These are phyloP conservation scores for Telopea speciosissima DNA, from an alignment of 177 flowering plant species.

Conservation along the genomic window DNA sequence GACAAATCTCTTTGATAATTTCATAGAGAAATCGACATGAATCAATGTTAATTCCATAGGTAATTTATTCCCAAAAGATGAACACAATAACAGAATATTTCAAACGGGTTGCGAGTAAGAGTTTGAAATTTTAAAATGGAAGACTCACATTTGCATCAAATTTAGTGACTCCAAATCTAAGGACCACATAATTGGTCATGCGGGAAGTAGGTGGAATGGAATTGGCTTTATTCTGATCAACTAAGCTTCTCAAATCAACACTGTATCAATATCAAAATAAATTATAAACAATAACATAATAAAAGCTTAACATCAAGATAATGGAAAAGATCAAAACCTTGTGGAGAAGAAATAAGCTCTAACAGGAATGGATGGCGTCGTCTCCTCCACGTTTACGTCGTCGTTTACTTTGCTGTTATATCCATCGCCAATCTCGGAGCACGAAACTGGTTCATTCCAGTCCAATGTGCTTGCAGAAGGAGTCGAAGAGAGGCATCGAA, in stretches of 20 bases:
- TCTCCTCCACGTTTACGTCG: constrained; percentile 28
- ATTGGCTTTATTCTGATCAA: constrained; percentile 62
- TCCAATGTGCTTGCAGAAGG: constrained; percentile 25
- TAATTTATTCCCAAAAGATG: too few relatives aligned
- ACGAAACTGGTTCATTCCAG: constrained; percentile 39
- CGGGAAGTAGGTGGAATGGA: constrained; percentile 77
- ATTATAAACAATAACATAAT: not conserved
- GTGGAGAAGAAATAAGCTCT: constrained; percentile 83
- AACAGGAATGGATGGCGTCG: constrained; percentile 52
- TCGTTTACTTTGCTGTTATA: constrained; percentile 11
- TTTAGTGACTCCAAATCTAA: constrained; percentile 47
- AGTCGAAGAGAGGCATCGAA: constrained; percentile 27
- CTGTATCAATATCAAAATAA: not conserved
- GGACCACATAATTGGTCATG: constrained; percentile 78
- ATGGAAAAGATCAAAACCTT: constrained; percentile 38
- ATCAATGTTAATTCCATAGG: too few relatives aligned
- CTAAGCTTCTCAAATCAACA: constrained; percentile 63
- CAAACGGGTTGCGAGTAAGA: too few relatives aligned
- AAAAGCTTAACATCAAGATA: not conserved
- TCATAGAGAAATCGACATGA: too few relatives aligned
- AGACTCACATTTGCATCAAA: constrained; percentile 44
- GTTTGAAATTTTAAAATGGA: not conserved
- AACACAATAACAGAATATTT: too few relatives aligned
- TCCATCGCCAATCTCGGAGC: constrained; percentile 31
- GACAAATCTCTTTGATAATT: too few relatives aligned